Conservation (phyloP, 2,329 filamentous ascomycete species). For the Phialophora verrucosa region DNA sequence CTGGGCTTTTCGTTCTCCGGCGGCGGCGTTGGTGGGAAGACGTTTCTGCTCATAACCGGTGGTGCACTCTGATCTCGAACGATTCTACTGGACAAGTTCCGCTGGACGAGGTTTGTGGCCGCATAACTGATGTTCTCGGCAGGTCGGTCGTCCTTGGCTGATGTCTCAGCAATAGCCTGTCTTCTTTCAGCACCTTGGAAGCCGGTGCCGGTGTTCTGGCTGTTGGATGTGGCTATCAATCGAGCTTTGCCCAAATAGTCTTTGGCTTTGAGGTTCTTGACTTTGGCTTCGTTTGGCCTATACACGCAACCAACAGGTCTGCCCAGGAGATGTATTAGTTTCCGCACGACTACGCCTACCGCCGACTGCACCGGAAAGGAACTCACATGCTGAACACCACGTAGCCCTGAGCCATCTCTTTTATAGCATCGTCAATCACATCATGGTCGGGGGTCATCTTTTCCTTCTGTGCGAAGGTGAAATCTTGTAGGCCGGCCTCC, state of each 20-base stretch:
- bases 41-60: conserved; percentile 70
- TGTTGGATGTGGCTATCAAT: conserved; percentile 84
- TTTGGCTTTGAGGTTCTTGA: conserved; percentile 96
- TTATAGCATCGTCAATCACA: conserved; percentile 96
- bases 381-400: conserved; percentile 72
- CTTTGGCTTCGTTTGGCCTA: conserved; percentile 94
- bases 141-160: conserved; percentile 72
- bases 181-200: conserved; percentile 81
- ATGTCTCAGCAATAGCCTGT: conserved; percentile 43
- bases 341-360: background rate
- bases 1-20: conserved; percentile 77
- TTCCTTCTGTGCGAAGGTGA: conserved; percentile 89
- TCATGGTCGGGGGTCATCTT: conserved; percentile 96
- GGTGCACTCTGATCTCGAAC: conserved; percentile 83
- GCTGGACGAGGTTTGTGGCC: conserved; percentile 90
- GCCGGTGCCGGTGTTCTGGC: conserved; percentile 78
- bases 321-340: conserved; percentile 53
- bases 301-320: conserved; percentile 96
- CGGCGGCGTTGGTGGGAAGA: conserved; percentile 97
- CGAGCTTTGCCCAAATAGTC: conserved; percentile 97
- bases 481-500: conserved; percentile 87
- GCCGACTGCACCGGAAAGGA: background rate
- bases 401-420: conserved; percentile 93
- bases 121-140: conserved; percentile 86
- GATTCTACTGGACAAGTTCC: conserved; percentile 73